Conservation (phyloP, 2,329 filamentous ascomycete species). For the Fusarium tricinctum region DNA sequence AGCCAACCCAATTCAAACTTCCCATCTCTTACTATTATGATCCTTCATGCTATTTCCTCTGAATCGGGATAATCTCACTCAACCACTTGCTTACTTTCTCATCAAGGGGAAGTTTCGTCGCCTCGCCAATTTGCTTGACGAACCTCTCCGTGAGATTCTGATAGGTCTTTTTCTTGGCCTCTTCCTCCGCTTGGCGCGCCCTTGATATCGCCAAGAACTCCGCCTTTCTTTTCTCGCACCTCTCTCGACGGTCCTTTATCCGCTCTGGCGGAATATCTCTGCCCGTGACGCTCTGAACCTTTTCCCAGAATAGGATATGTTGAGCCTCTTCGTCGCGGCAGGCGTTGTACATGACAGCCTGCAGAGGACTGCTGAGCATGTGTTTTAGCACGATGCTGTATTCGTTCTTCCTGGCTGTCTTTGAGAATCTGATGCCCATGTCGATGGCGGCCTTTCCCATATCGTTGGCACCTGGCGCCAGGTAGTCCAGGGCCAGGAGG, state of each 20-base stretch:
- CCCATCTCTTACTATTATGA: constrained; percentile 15
- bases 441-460: constrained; percentile 37
- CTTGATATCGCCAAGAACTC: constrained; percentile 13
- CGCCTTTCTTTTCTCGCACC: constrained; percentile 5
- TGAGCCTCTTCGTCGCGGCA: constrained; percentile 11
- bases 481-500: constrained; percentile 28
- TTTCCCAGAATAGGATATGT: constrained; percentile 37
- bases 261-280: constrained; percentile 31
- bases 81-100: constrained; percentile 46
- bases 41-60: constrained; percentile 7
- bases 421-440: constrained; percentile 34
- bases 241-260: constrained; percentile 3
- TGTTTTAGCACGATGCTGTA: constrained; percentile 36
- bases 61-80: constrained; percentile 35
- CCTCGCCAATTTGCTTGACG: constrained; percentile 43
- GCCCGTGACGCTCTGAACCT: constrained; percentile 23
- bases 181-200: constrained; percentile 12
- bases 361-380: constrained; percentile 1
- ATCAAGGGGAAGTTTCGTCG: constrained; percentile 40
- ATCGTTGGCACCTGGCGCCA: constrained; percentile 9
- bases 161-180: constrained; percentile 8
- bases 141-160: constrained; percentile 35
- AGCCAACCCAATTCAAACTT: constrained; percentile 6
- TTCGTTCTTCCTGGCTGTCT: constrained; percentile 33
- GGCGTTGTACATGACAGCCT: constrained; percentile 21